Conservation (phyloP, 129 eudicot genomes). For the Artemisia tridentata region DNA sequence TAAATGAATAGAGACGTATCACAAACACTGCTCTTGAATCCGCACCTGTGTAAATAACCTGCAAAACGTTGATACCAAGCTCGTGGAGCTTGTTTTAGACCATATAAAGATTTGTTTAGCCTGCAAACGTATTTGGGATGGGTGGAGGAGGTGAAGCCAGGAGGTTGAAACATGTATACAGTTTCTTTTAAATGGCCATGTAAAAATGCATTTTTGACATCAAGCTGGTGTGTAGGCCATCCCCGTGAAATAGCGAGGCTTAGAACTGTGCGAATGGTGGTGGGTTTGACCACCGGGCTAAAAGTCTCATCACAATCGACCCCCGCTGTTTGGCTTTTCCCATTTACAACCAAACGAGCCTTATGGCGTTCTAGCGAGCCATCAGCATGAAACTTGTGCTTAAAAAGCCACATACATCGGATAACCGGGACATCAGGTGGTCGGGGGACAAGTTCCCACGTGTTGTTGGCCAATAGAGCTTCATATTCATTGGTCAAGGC, state of each 20-base stretch:
- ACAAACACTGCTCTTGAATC: not conserved
- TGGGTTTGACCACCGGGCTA: not conserved
- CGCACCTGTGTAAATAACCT: not conserved
- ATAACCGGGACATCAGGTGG: not conserved
- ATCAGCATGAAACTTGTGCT: not conserved
- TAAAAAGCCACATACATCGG: not conserved
- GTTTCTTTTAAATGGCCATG: not conserved
- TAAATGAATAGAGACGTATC: not conserved
- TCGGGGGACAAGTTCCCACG: not conserved
- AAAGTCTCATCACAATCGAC: not conserved
- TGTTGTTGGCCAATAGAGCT: not conserved
- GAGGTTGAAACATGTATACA: not conserved
- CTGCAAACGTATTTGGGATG: not conserved
- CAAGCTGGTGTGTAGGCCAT: not conserved
- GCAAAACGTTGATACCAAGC: constrained; percentile 3
- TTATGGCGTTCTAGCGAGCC: not conserved
- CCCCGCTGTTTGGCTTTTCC: not conserved
- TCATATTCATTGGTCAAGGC: not conserved
- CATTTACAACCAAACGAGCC: not conserved
- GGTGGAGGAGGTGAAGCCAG: not conserved
- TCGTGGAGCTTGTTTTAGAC: not conserved
- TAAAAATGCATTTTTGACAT: too few relatives aligned
- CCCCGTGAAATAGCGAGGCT: not conserved
- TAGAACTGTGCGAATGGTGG: not conserved
- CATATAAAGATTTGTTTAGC: not conserved